These are phyloP conservation scores for Hypoxylon sp. DNA, from an alignment of 2,329 filamentous ascomycete species.

Conservation along the genomic window DNA sequence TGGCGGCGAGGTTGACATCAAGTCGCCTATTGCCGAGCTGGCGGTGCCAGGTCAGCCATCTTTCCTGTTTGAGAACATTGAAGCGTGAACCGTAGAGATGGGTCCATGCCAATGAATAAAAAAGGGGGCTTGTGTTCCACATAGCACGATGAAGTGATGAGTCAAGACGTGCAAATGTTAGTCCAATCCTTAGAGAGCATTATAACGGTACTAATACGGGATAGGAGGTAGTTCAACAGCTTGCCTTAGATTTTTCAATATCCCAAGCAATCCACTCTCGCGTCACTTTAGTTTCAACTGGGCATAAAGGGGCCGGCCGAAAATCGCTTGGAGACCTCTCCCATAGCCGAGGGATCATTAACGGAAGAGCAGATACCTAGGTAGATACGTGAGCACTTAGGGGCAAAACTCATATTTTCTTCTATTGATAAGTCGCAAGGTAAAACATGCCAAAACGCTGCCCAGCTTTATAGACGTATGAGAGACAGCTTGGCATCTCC, in stretches of 20 bases:
- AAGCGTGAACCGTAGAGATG: slow-evolving; percentile 42
- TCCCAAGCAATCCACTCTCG: neutral
- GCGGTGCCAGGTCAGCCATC: slow-evolving; percentile 86
- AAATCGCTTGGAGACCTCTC: neutral
- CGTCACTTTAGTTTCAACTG: no score
- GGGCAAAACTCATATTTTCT: no score
- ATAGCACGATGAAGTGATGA: neutral
- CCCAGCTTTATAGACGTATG: neutral
- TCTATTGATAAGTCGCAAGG: neutral
- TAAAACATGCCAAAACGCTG: neutral
- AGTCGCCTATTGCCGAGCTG: slow-evolving; percentile 73
- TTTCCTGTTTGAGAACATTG: slow-evolving; percentile 87
- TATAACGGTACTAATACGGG: neutral
- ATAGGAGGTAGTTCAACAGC: neutral
- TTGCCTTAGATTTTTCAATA: neutral
- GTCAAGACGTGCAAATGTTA: neutral
- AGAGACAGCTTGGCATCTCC: no score
- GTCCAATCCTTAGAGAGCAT: neutral
- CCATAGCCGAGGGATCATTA: no score
- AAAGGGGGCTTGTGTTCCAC: neutral
- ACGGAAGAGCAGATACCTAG: no score
- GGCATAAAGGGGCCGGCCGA: neutral
- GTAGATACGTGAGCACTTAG: no score
- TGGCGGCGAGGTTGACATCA: slow-evolving; percentile 68
- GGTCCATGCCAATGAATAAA: slow-evolving; percentile 8